Evolutionary conservation across 371 early-diverging fungal genomes (phyloP), one percentile per base, ranked within the genome.

Genomic region (Batrachochytrium dendrobatidis): DNA sequence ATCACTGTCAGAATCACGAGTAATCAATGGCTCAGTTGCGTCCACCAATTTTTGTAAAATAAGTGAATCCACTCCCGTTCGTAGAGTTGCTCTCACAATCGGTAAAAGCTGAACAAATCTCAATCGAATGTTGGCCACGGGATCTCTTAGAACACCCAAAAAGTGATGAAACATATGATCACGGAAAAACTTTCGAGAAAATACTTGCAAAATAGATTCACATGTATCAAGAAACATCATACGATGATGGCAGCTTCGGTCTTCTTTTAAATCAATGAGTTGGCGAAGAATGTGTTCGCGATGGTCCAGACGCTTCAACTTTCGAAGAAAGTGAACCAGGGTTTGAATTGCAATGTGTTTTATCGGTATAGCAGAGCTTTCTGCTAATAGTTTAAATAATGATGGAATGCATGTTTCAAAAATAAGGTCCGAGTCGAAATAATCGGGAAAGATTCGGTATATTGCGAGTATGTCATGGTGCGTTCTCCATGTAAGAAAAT

Each of bases 161-260:
- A 44, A 55, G 39, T 31, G 32, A n/a, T 31, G 28, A 34, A 61
- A 58, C n/a, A 61, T 22, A 35, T 61, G 56, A 6, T 54, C 55
- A 22, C 56, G 28, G 55, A 61, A 55, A 33, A 61, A 61, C 55
- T 45, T 53, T 44, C 28, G 34, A 10, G 61, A 61, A 28, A 61
- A 61, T 3, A 15, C 12, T 10, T 12, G 17, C n/a, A 61, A 7
- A 6, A 61, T 55, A 5, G n/a, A 10, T 44, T 61, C 56, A 32
- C 61, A 55, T 26, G 55, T 34, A 30, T 61, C 45, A 6, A 61
- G 10, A 43, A 61, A 61, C 5, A 61, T 15, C 12, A 61, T 61
- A 43, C 61, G 33, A 8, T 32, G 31, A 20, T 55, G 55, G 31
- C 32, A 61, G 30, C 28, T 55, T n/a, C 31, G 24, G 3, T 53